phyloP scores from a whole-genome alignment of 176 grass and related monocot genomes.

The Oryza nivara region DNA sequence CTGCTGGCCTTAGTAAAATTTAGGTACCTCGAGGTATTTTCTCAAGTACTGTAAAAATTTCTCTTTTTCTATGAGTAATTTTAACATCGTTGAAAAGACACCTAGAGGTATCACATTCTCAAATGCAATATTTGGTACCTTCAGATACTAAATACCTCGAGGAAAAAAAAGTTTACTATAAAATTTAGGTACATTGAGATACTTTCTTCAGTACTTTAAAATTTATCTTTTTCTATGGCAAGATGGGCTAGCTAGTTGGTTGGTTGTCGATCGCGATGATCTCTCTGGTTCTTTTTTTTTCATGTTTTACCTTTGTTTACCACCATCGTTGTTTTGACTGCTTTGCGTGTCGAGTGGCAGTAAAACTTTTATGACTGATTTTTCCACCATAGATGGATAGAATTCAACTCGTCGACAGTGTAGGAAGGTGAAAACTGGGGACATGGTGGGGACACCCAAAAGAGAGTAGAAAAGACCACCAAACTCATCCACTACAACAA shows the following conservation, averaged over 20 bases:
- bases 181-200: too few relatives aligned
- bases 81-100: too few relatives aligned
- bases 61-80: too few relatives aligned
- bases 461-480: neutral
- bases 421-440: neutral
- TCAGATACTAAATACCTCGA: too few relatives aligned
- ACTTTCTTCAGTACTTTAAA: too few relatives aligned
- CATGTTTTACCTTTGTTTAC: constrained; percentile 30
- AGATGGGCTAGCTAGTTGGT: constrained; percentile 4
- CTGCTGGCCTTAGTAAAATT: neutral
- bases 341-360: neutral
- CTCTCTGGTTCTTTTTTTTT: neutral
- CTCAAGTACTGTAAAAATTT: too few relatives aligned
- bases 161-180: too few relatives aligned
- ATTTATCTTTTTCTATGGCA: constrained; percentile 10
- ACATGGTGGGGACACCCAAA: neutral
- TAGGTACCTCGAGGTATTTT: too few relatives aligned
- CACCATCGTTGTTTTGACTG: neutral
- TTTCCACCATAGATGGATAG: neutral
- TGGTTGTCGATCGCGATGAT: neutral
- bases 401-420: neutral
- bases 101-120: too few relatives aligned
- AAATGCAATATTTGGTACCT: too few relatives aligned
- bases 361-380: neutral
- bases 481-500: constrained; percentile 16